Conservation (phyloP, 495 filamentous ascomycete genomes). For the Bryoglossum gracile region DNA sequence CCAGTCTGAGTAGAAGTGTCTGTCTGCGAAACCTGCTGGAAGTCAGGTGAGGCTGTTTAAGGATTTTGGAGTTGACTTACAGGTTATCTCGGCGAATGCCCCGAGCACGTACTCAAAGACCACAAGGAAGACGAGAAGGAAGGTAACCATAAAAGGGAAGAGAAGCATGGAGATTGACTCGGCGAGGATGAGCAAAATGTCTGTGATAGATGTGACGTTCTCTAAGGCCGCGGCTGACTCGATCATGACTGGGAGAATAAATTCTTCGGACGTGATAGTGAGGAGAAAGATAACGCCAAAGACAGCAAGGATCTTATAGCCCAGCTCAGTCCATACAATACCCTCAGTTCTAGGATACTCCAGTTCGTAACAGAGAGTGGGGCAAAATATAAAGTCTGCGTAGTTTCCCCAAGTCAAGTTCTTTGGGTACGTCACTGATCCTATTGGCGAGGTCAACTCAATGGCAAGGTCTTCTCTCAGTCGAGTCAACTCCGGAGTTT, state of each 20-base stretch:
- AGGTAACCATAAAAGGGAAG: slow-evolving; percentile 96
- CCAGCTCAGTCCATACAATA: slow-evolving; percentile 73
- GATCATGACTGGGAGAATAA: slow-evolving; percentile 81
- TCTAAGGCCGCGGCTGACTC: slow-evolving; percentile 67
- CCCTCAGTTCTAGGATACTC: slow-evolving; percentile 80
- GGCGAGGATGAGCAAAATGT: slow-evolving; percentile 70
- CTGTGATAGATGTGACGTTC: slow-evolving; percentile 44
- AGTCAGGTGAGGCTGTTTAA: not conserved
- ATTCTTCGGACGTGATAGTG: slow-evolving; percentile 87
- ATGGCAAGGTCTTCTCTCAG: slow-evolving; percentile 83
- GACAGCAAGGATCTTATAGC: slow-evolving; percentile 78
- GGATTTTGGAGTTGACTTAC: slow-evolving; percentile 24
- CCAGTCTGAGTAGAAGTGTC: slow-evolving; percentile 97
- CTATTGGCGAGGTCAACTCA: slow-evolving; percentile 83
- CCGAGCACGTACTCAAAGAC: slow-evolving; percentile 97
- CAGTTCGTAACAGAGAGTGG: slow-evolving; percentile 94
- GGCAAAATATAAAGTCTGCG: slow-evolving; percentile 81
- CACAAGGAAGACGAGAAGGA: slow-evolving; percentile 89
- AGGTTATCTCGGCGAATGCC: slow-evolving; percentile 89
- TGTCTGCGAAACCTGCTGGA: slow-evolving; percentile 62
- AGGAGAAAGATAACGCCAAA: slow-evolving; percentile 97
- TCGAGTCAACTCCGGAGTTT: slow-evolving; percentile 47
- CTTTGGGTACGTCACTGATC: slow-evolving; percentile 80
- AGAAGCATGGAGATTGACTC: slow-evolving; percentile 92
- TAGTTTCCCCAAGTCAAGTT: slow-evolving; percentile 82